Evolutionary conservation across 2,329 filamentous ascomycete genomes (phyloP), one percentile per base, ranked within the genome.

Genomic region (Xylaria sp.): DNA sequence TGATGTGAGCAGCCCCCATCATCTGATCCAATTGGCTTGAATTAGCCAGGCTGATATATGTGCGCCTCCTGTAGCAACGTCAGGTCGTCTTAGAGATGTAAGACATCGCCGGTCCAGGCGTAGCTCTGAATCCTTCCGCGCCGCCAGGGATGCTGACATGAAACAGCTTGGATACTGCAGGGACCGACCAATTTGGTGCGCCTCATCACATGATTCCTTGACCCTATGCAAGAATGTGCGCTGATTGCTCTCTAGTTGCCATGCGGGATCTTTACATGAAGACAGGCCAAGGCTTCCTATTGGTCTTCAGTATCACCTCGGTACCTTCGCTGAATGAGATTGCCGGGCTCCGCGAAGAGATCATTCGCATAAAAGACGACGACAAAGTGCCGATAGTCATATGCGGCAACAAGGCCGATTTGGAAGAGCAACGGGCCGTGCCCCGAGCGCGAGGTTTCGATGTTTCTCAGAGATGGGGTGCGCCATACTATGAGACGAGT

Each of bases 281-380:
- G 73, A 90, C 91, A 46, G 91, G 91, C 58, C 91, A 96, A 76
- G 91, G 92, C 0, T 96, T 96, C 73, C 83, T 96, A 58, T 82
- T 96, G 44, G 92, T 96, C 59, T 96, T 96, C 77, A 93, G 89
- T 75, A 96, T 96, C 71, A 93, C 91, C 16, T 94, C 90, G 63
- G 80, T 83, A 62, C 90, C 90, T 39, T 95, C 91, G n/a, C 80
- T 96, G 47, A 83, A 86, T 67, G 91, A 96, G 74, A 83, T 96
- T 35, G 82, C 85, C 67, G 88, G 90, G 67, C 81, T 96, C 48
- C 88, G 91, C 54, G 91, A 96, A 70, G 91, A 96, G 75, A 95
- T 96, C 64, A 88, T 92, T 62, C 90, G 91, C 61, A 93, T 95
- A 76, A 96, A 96, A 76, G 89, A 92, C 73, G 90, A 93, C 74